phyloP scores from a whole-genome alignment of 306 rosid species.

The barrel medic (Medicago truncatula) region MtrunA17r5.0-ANR NC_053045.1:57875001-57875500 shows the following conservation, averaged over 20 bases:
- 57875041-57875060: conserved; percentile 2
- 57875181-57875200: background rate
- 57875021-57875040: conserved; percentile 9
- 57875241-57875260: background rate
- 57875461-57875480: conserved; percentile 98
- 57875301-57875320: background rate
- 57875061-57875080: background rate
- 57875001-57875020: background rate
- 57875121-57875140: background rate
- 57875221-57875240: background rate
- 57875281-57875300: conserved; percentile 17
- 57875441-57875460: conserved; percentile 97
- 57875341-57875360: conserved; percentile 15
- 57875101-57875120: background rate
- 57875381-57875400: conserved; percentile 96
- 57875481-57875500: conserved; percentile 99
- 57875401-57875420: conserved; percentile 96
- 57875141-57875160: background rate
- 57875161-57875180: background rate
- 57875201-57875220: background rate
- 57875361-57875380: conserved; percentile 97
- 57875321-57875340: conserved; percentile 10
- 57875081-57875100: background rate
- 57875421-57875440: conserved; percentile 98
- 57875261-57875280: background rate